These are phyloP conservation scores for Falciphora oryzae DNA, from an alignment of 2,329 filamentous ascomycete genomes.

Conservation along the genomic window DNA sequence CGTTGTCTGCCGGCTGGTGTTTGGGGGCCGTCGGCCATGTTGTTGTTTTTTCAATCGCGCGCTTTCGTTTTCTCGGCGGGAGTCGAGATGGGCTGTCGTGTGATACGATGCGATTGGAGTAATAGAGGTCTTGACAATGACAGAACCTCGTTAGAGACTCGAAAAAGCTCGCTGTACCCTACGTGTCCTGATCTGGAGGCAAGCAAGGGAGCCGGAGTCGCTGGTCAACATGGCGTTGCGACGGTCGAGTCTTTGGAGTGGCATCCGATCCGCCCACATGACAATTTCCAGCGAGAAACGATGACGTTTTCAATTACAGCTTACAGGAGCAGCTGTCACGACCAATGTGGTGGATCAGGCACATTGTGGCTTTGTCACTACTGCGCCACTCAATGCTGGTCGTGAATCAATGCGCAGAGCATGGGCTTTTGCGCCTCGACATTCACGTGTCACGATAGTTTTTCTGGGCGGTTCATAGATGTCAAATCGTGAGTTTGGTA, in stretches of 20 bases:
- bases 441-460: too few relatives aligned
- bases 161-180: neutral
- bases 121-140: neutral
- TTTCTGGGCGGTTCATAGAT: too few relatives aligned
- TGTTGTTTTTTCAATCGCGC: neutral
- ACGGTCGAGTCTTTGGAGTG: too few relatives aligned
- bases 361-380: neutral
- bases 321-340: neutral
- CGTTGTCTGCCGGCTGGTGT: neutral
- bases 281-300: neutral
- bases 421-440: too few relatives aligned
- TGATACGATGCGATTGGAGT: neutral
- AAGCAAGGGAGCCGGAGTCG: neutral
- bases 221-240: neutral
- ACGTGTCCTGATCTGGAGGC: neutral
- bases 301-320: neutral
- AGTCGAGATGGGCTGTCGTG: neutral
- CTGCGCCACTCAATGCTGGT: neutral
- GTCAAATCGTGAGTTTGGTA: neutral
- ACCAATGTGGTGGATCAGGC: neutral
- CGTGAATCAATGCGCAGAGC: too few relatives aligned
- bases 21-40: constrained; percentile 5
- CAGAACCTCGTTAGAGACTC: too few relatives aligned
- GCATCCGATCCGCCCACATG: neutral
- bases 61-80: neutral